Evolutionary conservation across 2,329 filamentous ascomycete genomes (phyloP).

Genomic region (Spiromastix sp.): DNA sequence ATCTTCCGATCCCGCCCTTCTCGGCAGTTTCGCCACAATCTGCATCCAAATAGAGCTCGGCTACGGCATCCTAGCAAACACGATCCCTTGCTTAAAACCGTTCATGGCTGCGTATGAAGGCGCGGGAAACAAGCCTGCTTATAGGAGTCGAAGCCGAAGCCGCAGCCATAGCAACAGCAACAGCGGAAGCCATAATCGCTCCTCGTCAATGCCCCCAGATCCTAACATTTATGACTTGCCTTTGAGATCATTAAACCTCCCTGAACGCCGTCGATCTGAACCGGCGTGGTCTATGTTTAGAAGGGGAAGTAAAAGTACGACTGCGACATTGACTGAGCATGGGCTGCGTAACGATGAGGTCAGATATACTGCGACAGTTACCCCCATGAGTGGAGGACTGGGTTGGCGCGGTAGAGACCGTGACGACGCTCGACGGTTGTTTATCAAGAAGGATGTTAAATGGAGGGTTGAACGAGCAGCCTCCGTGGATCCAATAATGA

Average conservation of each 20-base stretch:
- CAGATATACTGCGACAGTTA: not conserved
- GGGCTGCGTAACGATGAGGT: not conserved
- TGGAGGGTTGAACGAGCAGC: constrained; percentile 4
- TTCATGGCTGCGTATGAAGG: constrained; percentile 30
- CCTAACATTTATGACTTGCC: too few relatives aligned
- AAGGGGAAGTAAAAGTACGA: too few relatives aligned
- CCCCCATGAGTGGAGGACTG: not conserved
- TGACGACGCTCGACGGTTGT: too few relatives aligned
- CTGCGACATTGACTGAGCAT: not conserved
- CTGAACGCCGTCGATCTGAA: too few relatives aligned
- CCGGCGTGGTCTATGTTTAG: too few relatives aligned
- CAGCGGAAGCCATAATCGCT: not conserved
- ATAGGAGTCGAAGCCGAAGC: not conserved
- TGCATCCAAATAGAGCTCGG: constrained; percentile 33
- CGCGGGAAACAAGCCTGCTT: constrained; percentile 6
- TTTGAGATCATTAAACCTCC: too few relatives aligned
- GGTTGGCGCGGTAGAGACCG: not conserved
- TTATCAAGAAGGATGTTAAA: constrained; percentile 2
- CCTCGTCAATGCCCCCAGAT: too few relatives aligned
- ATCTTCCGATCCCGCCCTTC: constrained; percentile 28
- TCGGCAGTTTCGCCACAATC: constrained; percentile 24
- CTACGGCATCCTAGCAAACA: constrained; percentile 33
- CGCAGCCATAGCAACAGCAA: not conserved
- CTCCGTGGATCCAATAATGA: too few relatives aligned
- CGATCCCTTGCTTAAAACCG: constrained; percentile 34